Percentiles rank a stretch among this genome's conserved stretches.
phyloP scores from a whole-genome alignment of 1,139 yeast species.

The Kluyveromyces sp. region DNA sequence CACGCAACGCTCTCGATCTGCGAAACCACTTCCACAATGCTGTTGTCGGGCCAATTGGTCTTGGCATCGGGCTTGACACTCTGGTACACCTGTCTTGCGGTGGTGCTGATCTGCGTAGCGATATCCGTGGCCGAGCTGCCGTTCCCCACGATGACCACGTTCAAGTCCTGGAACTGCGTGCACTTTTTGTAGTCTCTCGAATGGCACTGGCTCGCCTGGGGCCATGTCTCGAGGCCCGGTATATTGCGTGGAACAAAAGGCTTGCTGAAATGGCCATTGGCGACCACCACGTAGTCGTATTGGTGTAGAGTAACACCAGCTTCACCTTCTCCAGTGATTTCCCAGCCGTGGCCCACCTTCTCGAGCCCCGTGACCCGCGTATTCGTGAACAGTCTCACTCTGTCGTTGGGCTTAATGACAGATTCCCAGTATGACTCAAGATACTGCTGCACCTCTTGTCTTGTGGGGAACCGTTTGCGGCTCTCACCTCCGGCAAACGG shows the following conservation, averaged over 20 bases:
- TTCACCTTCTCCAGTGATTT: constrained; percentile 6
- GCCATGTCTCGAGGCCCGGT: constrained; percentile 30
- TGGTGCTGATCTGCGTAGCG: constrained; percentile 42
- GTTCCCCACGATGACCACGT: constrained; percentile 51
- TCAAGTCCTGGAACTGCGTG: constrained; percentile 35
- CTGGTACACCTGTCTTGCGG: constrained; percentile 37
- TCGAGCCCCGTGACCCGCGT: constrained; percentile 14
- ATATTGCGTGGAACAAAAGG: constrained; percentile 39
- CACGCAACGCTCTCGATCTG: constrained; percentile 30
- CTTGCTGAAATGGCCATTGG: constrained; percentile 49
- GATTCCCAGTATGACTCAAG: constrained; percentile 16
- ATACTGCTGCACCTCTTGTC: constrained; percentile 10
- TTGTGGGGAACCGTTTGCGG: constrained; percentile 17
- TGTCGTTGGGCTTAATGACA: constrained; percentile 12
- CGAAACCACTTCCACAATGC: constrained; percentile 14
- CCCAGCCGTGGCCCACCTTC: constrained; percentile 16
- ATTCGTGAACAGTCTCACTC: constrained; percentile 13
- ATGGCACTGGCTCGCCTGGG: constrained; percentile 47
- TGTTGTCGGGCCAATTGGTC: constrained; percentile 24
- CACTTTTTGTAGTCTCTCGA: constrained; percentile 52
- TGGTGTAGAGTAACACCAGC: constrained; percentile 20
- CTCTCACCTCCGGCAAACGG: constrained; percentile 17
- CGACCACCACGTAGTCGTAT: constrained; percentile 45
- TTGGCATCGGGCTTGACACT: constrained; percentile 34
- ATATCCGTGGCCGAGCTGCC: constrained; percentile 59